phyloP scores from a whole-genome alignment of 2,329 filamentous ascomycete genomes.

The Tolypocladium tundrense region DNA sequence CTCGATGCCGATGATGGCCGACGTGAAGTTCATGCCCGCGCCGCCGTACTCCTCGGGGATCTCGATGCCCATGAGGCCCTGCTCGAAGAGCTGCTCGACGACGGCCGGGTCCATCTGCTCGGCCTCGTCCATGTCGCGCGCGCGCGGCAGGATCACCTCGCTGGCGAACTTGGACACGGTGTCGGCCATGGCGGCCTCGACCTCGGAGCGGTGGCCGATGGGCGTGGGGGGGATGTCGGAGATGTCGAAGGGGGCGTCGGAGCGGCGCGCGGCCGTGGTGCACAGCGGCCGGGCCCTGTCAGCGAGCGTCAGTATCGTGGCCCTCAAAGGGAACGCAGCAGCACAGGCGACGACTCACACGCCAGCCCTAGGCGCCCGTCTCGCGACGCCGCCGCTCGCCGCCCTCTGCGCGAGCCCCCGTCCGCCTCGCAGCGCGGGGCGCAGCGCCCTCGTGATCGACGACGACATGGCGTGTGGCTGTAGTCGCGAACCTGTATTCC shows the following conservation, averaged over 20 bases:
- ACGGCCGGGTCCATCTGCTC: conserved; percentile 84
- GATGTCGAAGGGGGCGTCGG: conserved; percentile 43
- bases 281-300: conserved; percentile 43
- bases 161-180: conserved; percentile 83
- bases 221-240: conserved; percentile 77
- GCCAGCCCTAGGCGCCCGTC: conserved; percentile 11
- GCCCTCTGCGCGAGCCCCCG: conserved; percentile 22
- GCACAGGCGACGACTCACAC: conserved; percentile 12
- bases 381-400: conserved; percentile 12
- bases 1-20: conserved; percentile 93
- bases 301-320: neutral
- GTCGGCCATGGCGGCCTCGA: conserved; percentile 81
- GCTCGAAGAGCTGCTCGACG: conserved; percentile 91
- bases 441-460: conserved; percentile 38
- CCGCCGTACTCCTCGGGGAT: conserved; percentile 96
- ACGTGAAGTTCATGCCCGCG: conserved; percentile 97
- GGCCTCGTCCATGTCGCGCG: conserved; percentile 94
- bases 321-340: no score
- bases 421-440: conserved; percentile 39
- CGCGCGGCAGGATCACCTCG: conserved; percentile 81
- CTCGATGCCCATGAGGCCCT: conserved; percentile 94
- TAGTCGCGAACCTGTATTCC: neutral
- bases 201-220: conserved; percentile 85
- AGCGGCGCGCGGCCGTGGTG: conserved; percentile 43
- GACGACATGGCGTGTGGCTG: conserved; percentile 22